Evolutionary conservation across 345 rosid species (phyloP).

Genomic region (Syzygium jambos): DNA sequence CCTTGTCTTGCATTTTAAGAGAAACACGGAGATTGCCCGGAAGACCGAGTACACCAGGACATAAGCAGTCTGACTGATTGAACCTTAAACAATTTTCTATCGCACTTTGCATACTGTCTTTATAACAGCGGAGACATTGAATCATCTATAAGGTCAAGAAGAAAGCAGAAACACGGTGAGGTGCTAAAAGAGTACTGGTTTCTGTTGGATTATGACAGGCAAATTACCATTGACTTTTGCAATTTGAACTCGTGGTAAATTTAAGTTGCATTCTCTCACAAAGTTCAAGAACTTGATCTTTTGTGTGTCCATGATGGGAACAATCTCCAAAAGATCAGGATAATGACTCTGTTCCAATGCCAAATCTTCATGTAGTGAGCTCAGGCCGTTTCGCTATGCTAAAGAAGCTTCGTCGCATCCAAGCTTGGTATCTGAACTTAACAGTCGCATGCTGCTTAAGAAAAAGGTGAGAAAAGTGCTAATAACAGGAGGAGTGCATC

Average conservation of each 20-base stretch:
- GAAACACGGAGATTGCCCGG: not conserved
- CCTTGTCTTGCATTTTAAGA: not conserved
- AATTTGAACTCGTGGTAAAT: not conserved
- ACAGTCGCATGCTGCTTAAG: not conserved
- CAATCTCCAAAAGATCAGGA: not conserved
- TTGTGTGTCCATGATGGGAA: not conserved
- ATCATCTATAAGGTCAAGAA: not conserved
- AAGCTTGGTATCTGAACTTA: not conserved
- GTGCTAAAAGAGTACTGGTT: not conserved
- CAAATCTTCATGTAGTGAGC: not conserved
- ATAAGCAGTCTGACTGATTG: not conserved
- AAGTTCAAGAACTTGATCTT: not conserved
- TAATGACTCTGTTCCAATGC: not conserved
- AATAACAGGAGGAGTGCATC: not conserved
- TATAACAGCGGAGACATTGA: not conserved
- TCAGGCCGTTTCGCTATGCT: not conserved
- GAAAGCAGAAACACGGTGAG: not conserved
- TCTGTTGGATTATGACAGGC: not conserved
- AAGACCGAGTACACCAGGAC: not conserved
- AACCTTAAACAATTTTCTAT: not conserved
- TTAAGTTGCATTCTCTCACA: not conserved
- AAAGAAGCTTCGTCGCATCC: not conserved
- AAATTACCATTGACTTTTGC: not conserved
- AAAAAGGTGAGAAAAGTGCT: not conserved
- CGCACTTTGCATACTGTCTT: not conserved